These are phyloP conservation scores for Phialophora tarda DNA, from an alignment of 2,329 filamentous ascomycete species.

Conservation along the genomic window DNA sequence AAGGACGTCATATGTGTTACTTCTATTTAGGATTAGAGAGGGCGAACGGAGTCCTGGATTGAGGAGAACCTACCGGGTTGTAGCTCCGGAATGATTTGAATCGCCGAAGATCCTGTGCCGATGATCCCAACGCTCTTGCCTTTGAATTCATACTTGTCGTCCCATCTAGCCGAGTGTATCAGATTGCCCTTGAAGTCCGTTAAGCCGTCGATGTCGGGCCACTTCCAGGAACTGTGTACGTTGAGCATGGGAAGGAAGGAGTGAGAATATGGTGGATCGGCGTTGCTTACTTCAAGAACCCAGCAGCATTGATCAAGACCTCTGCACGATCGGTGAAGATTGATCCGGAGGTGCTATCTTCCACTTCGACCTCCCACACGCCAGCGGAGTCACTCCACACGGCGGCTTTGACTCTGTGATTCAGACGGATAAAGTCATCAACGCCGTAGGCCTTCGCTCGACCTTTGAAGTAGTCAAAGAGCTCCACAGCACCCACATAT, in stretches of 20 bases:
- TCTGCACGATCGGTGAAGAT: conserved; percentile 46
- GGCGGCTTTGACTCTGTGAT: conserved; percentile 60
- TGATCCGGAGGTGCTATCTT: conserved; percentile 18
- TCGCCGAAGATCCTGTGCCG: conserved; percentile 37
- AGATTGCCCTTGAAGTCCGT: conserved; percentile 45
- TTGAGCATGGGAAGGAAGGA: not conserved
- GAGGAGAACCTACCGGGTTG: conserved; percentile 21
- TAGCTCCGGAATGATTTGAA: conserved; percentile 42
- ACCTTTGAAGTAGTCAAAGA: conserved; percentile 50
- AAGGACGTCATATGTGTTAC: conserved; percentile 39
- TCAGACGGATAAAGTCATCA: conserved; percentile 50
- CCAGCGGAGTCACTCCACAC: conserved; percentile 60
- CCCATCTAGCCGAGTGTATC: conserved; percentile 51
- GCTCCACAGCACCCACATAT: conserved; percentile 50
- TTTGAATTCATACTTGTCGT: conserved; percentile 33
- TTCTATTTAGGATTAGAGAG: too few species aligned
- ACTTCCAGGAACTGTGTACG: conserved; percentile 26
- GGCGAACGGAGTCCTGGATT: too few species aligned
- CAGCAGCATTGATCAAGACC: conserved; percentile 63
- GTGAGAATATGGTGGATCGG: not conserved
- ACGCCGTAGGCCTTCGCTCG: conserved; percentile 49
- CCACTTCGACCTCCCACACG: conserved; percentile 60
- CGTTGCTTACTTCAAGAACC: conserved; percentile 58
- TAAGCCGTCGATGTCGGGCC: conserved; percentile 39
- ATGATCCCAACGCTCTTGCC: conserved; percentile 39